Percentiles rank a stretch among this genome's conserved stretches.
Evolutionary conservation across 2,329 filamentous ascomycete genomes (phyloP).

Genomic region (Colletotrichum limetticola): DNA sequence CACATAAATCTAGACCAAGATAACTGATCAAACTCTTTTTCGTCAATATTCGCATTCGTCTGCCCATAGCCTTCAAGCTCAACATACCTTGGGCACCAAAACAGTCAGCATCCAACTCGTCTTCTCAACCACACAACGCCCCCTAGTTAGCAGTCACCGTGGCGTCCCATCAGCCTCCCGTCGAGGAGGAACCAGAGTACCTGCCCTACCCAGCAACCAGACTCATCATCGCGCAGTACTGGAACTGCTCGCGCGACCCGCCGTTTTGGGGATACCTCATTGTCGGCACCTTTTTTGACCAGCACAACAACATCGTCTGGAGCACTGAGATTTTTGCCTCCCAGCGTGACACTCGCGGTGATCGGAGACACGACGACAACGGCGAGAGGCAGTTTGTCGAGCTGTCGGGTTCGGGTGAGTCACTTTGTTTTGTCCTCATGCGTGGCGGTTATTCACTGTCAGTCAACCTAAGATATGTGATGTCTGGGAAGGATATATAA

Average conservation of each 20-base stretch:
- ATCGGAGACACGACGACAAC: neutral
- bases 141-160: neutral
- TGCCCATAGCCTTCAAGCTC: neutral
- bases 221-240: slow-evolving; percentile 56
- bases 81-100: too few relatives aligned
- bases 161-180: slow-evolving; percentile 10
- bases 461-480: neutral
- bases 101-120: neutral
- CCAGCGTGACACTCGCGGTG: slow-evolving; percentile 10
- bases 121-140: neutral
- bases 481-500: neutral
- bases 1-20: neutral
- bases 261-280: slow-evolving; percentile 58
- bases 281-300: slow-evolving; percentile 59
- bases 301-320: slow-evolving; percentile 53
- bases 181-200: slow-evolving; percentile 29
- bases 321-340: slow-evolving; percentile 54
- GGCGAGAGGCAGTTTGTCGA: neutral
- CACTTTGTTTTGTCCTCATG: neutral
- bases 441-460: slow-evolving; percentile 3
- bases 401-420: slow-evolving; percentile 24
- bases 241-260: slow-evolving; percentile 45
- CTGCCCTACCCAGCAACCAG: slow-evolving; percentile 58
- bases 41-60: neutral
- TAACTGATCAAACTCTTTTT: neutral